Conservation (phyloP, 805 yeast genomes). For the Pichia pseudocactophila region DNA sequence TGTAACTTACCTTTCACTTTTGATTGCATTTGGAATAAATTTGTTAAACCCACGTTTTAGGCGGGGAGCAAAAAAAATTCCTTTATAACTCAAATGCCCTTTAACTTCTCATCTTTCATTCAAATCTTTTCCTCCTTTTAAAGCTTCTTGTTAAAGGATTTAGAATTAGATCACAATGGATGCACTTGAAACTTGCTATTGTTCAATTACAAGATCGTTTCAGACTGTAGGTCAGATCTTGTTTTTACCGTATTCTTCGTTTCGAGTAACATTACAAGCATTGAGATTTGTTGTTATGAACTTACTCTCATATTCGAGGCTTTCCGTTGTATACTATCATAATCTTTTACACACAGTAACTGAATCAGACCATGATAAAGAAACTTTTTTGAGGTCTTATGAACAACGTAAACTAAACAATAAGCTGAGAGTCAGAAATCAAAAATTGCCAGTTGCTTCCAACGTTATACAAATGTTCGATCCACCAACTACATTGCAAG, state of each 20-base stretch:
- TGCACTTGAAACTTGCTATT: slow-evolving; percentile 3
- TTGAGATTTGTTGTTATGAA: slow-evolving; percentile 13
- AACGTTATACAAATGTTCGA: slow-evolving; percentile 17
- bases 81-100: background rate
- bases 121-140: background rate
- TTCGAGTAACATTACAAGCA: slow-evolving; percentile 19
- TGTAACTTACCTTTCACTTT: background rate
- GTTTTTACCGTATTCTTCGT: slow-evolving; percentile 18
- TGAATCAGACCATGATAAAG: slow-evolving; percentile 17
- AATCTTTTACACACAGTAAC: slow-evolving; percentile 19
- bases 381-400: slow-evolving; percentile 16
- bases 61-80: no score
- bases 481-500: slow-evolving; percentile 16
- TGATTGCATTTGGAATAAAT: no score
- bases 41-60: no score
- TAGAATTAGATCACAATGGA: slow-evolving; percentile 1
- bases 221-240: slow-evolving; percentile 19
- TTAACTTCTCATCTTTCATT: no score
- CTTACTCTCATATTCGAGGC: slow-evolving; percentile 12
- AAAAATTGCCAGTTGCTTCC: slow-evolving; percentile 15
- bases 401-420: slow-evolving; percentile 17
- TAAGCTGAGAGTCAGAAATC: slow-evolving; percentile 13
- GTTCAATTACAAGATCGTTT: slow-evolving; percentile 1
- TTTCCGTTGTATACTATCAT: slow-evolving; percentile 18
- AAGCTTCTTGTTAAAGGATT: no score